Evolutionary conservation across 1,284 basidiomycete genomes (phyloP).

Genomic region (Ustilago tritici): DNA sequence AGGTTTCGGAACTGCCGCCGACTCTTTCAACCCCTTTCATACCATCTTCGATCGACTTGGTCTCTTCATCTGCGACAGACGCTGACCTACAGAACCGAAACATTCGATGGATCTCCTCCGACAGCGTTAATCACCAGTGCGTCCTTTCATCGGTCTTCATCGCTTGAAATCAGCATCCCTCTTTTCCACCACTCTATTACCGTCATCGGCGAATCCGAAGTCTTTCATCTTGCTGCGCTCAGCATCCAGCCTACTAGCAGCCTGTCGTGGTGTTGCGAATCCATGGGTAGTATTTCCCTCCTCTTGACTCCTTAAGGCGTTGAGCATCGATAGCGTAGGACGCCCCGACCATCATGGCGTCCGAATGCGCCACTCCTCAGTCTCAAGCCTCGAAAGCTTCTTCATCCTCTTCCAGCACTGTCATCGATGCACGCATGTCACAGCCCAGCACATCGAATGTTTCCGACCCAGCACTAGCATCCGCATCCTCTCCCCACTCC

Average conservation of each 20-base stretch:
- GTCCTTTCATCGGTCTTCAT: background rate
- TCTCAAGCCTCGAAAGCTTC: constrained; percentile 5
- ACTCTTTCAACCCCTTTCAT: background rate
- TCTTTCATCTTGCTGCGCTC: background rate
- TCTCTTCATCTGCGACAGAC: background rate
- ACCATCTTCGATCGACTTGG: background rate
- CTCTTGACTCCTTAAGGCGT: constrained; percentile 14
- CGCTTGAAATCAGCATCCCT: background rate
- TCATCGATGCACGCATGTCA: background rate
- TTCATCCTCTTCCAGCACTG: constrained; percentile 16
- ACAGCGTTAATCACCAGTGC: background rate
- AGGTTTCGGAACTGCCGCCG: constrained; percentile 4
- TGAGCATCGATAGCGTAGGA: background rate
- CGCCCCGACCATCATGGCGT: constrained; percentile 21
- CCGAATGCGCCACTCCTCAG: constrained; percentile 9
- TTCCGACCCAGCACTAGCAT: background rate
- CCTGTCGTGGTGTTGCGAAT: background rate
- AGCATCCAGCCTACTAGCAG: background rate
- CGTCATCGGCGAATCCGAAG: constrained; percentile 2
- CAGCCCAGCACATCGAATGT: background rate
- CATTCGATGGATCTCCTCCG: background rate
- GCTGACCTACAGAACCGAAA: background rate
- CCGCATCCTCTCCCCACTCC: background rate
- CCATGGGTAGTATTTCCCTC: constrained; percentile 7
- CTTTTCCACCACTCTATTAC: background rate